These are phyloP conservation scores for Hypocreales sp. DNA, from an alignment of 2,329 filamentous ascomycete species.

Conservation along the genomic window DNA sequence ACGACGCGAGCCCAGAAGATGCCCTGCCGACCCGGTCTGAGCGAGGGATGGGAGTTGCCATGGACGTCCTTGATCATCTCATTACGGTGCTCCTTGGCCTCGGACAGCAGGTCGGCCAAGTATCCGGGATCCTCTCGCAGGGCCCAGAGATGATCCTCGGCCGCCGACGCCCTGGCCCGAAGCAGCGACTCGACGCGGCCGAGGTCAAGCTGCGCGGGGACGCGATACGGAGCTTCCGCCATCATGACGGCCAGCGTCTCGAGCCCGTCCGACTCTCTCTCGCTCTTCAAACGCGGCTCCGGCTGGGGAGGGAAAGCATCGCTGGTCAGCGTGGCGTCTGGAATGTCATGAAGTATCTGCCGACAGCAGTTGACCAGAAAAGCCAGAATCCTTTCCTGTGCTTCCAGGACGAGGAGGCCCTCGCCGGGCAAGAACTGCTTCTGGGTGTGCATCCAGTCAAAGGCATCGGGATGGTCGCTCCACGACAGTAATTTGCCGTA, in stretches of 20 bases:
- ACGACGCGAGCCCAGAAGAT: slow-evolving; percentile 24
- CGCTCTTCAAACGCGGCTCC: slow-evolving; percentile 15
- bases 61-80: slow-evolving; percentile 24
- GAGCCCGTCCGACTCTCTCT: slow-evolving; percentile 12
- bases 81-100: slow-evolving; percentile 13
- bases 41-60: slow-evolving; percentile 13
- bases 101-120: slow-evolving; percentile 25
- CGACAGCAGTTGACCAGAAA: too few relatives aligned
- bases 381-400: slow-evolving; percentile 26
- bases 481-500: slow-evolving; percentile 20
- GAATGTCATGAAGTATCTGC: too few relatives aligned
- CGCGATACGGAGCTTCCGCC: slow-evolving; percentile 32
- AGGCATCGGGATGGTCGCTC: slow-evolving; percentile 17
- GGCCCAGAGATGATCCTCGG: slow-evolving; percentile 34
- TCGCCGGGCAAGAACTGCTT: slow-evolving; percentile 24
- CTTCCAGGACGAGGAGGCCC: slow-evolving; percentile 31
- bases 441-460: slow-evolving; percentile 15
- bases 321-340: slow-evolving; percentile 17
- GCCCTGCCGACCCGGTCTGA: slow-evolving; percentile 3
- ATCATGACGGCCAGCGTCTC: slow-evolving; percentile 20
- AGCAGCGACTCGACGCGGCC: slow-evolving; percentile 24
- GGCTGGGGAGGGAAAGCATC: slow-evolving; percentile 15
- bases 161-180: slow-evolving; percentile 18
- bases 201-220: slow-evolving; percentile 28
- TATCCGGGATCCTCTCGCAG: slow-evolving; percentile 41